Conservation (phyloP, 805 yeast genomes). For the Peterozyma toletana region DNA sequence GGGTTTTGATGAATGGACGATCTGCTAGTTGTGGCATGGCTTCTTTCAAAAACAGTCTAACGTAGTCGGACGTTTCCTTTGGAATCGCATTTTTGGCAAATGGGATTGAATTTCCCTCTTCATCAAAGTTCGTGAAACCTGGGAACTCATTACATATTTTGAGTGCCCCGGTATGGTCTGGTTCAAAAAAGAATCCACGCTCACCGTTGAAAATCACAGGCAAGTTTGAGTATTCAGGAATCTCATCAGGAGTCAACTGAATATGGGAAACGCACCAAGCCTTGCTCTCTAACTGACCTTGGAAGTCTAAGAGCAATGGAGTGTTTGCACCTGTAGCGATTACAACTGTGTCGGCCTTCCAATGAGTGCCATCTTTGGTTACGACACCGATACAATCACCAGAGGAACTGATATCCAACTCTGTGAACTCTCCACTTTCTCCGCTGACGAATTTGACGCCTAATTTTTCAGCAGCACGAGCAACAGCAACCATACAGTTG, state of each 20-base stretch:
- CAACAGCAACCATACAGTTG: constrained; percentile 17
- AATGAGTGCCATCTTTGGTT: too few species aligned
- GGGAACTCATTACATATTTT: constrained; percentile 16
- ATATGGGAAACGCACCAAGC: constrained; percentile 12
- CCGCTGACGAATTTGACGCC: constrained; percentile 24
- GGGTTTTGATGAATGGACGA: constrained; percentile 9
- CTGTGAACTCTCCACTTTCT: constrained; percentile 10
- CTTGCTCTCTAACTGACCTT: constrained; percentile 10
- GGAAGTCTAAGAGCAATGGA: constrained; percentile 8
- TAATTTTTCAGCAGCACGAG: constrained; percentile 16
- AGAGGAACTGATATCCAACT: neutral
- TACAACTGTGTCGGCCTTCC: neutral
- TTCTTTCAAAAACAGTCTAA: constrained; percentile 54
- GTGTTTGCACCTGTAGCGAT: too few species aligned
- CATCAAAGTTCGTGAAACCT: constrained; percentile 11
- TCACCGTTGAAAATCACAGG: constrained; percentile 13
- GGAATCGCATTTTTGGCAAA: constrained; percentile 91
- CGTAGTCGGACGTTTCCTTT: constrained; percentile 68
- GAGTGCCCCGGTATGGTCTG: constrained; percentile 10
- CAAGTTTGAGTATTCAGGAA: constrained; percentile 5
- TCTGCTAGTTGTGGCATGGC: constrained; percentile 11
- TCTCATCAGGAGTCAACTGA: constrained; percentile 10
- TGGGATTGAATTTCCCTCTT: neutral
- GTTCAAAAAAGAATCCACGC: constrained; percentile 15
- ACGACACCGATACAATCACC: too few species aligned